Evolutionary conservation across 306 rosid genomes (phyloP), one percentile per base, ranked within the genome.

Genomic region (Cucurbita argyrosperma): DNA sequence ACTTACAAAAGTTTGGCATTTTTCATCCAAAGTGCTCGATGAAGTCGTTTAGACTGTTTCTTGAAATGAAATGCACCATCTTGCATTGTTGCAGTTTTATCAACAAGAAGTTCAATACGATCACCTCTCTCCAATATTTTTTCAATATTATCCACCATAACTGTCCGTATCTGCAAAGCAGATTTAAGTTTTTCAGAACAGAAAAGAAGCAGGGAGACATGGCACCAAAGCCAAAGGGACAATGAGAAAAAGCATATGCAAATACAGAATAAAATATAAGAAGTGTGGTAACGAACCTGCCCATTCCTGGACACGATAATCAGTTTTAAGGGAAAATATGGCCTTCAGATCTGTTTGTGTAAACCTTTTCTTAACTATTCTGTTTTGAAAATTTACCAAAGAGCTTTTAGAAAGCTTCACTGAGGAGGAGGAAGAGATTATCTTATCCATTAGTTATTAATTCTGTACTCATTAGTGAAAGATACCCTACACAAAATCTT

Each of bases 11-110:
- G 97, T 80, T 91, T 91, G 69, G 92, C 89, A 83, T 91, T 95
- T 86, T 95, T 95, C 97, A 88, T 89, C 99, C 99, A 95, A 70
- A 95, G 96, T 77, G 97, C 97, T 79, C 86, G 90, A 67, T 85
- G 88, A 71, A 94, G 97, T 71, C 97, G 90, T 81, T 89, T 91
- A 10, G 99, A 95, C 74, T 95, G 96, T 80, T 91, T 95, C 88
- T 85, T 91, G 68, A 95, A 95, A 84, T 95, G 99, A 80, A 95
- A 95, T 77, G 99, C 81, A 83, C 91, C 82, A 39, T 95, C 99
- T 88, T 95, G 97, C 99, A 95, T 95, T 39, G 99, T 91, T 74
- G 96, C 87, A 35, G 97, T 95, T 86, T 88, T 91, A 71, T 95
- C 99, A 76, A 95, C 99, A 40, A 95, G 97, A 72, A 95, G 97